Evolutionary conservation across 352 stramenopile genomes (phyloP).

Genomic region (Nothophytophthora sp.): DNA sequence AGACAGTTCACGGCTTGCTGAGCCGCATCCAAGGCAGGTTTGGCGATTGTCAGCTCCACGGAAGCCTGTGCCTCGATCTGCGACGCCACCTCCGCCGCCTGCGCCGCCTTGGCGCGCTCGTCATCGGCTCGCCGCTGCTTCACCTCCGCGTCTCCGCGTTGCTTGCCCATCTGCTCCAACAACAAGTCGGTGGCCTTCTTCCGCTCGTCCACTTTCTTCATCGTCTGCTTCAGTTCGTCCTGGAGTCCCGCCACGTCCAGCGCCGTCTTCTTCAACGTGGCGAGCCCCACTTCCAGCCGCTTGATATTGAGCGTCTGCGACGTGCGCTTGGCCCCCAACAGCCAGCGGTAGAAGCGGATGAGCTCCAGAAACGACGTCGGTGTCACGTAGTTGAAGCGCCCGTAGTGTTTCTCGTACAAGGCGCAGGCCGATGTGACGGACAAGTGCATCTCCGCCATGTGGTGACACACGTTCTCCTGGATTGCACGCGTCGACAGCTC

Average conservation of each 20-base stretch:
- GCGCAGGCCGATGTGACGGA: constrained; percentile 80
- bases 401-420: constrained; percentile 73
- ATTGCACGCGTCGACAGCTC: constrained; percentile 66
- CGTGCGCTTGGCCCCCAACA: constrained; percentile 63
- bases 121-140: constrained; percentile 85
- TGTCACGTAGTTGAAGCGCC: constrained; percentile 92
- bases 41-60: constrained; percentile 72
- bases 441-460: constrained; percentile 93
- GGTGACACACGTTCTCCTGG: constrained; percentile 91
- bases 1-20: constrained; percentile 89
- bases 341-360: constrained; percentile 90
- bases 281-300: constrained; percentile 81
- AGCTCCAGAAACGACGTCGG: constrained; percentile 93
- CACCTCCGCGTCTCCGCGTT: constrained; percentile 87
- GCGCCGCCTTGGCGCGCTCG: constrained; percentile 71
- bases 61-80: constrained; percentile 74
- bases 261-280: constrained; percentile 85
- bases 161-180: constrained; percentile 89
- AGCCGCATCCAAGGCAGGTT: constrained; percentile 82
- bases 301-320: constrained; percentile 67
- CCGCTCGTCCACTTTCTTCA: constrained; percentile 91
- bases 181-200: constrained; percentile 88
- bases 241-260: constrained; percentile 80
- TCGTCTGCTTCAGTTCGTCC: constrained; percentile 84
- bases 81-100: constrained; percentile 64